These are phyloP conservation scores for Corymbia citriodora DNA, from an alignment of 441 rosid genomes.

Conservation along the genomic window DNA sequence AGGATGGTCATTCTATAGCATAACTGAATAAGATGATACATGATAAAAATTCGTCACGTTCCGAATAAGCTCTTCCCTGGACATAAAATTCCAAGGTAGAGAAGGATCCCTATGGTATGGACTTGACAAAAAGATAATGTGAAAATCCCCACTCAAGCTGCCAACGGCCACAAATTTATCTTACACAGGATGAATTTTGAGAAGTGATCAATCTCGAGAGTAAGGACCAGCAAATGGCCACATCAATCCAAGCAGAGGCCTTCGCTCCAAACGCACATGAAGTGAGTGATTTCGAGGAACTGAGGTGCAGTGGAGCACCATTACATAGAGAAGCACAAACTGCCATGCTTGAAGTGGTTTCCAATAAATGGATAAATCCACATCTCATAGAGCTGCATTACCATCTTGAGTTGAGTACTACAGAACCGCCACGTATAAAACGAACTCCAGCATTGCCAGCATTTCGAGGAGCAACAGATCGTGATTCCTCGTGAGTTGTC, in stretches of 20 bases:
- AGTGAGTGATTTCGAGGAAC: too few species aligned
- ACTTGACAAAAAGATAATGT: neutral
- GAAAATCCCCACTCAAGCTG: neutral
- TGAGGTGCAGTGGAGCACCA: too few species aligned
- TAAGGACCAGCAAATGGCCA: neutral
- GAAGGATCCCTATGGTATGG: neutral
- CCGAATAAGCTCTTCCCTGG: neutral
- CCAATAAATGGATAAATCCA: neutral
- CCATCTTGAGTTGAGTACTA: slow-evolving; percentile 78
- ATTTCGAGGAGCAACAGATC: slow-evolving; percentile 69
- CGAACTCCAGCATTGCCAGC: slow-evolving; percentile 75
- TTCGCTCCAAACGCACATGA: neutral
- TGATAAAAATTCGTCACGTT: neutral
- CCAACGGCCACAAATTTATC: neutral
- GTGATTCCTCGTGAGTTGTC: slow-evolving; percentile 90
- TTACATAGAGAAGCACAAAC: too few species aligned
- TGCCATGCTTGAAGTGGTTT: too few species aligned
- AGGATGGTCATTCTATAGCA: neutral
- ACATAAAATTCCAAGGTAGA: neutral
- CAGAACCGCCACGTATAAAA: slow-evolving; percentile 82
- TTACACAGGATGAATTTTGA: neutral
- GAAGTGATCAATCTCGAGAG: neutral
- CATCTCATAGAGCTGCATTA: slow-evolving; percentile 5
- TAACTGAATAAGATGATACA: neutral
- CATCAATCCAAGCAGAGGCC: neutral